Conservation (phyloP, 352 stramenopile species). For the Globisporangium uncinulatum region DNA sequence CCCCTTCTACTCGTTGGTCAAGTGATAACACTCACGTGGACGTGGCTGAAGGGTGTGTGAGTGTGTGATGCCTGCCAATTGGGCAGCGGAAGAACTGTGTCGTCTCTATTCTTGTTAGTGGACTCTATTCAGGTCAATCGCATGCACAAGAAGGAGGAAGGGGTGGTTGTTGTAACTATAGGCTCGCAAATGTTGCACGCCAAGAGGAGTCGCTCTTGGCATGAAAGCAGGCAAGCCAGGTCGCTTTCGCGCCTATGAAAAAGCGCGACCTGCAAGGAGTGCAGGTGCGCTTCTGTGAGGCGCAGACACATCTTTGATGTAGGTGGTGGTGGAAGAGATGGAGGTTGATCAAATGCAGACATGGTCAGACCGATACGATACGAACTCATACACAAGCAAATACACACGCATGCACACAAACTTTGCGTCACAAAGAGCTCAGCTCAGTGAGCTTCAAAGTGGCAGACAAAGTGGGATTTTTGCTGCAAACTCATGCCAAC, state of each 20-base stretch:
- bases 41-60: no score
- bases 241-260: constrained; percentile 14
- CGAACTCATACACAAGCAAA: no score
- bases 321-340: neutral
- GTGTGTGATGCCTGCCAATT: no score
- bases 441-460: no score
- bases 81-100: no score
- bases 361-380: neutral
- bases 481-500: no score
- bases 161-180: neutral
- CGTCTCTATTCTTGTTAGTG: neutral
- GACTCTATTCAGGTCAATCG: neutral
- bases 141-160: neutral
- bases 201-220: constrained; percentile 15
- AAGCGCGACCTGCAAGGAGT: constrained; percentile 13
- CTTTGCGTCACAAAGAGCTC: no score
- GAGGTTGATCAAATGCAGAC: neutral
- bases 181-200: constrained; percentile 19
- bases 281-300: constrained; percentile 15
- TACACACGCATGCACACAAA: no score
- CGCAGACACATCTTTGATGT: neutral
- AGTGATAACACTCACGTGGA: no score
- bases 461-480: no score
- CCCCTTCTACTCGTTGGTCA: no score
- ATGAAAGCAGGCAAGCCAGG: constrained; percentile 19